Base-by-base conservation (phyloP, 2,329 filamentous ascomycete species). In the Alternaria sp. region DNA sequence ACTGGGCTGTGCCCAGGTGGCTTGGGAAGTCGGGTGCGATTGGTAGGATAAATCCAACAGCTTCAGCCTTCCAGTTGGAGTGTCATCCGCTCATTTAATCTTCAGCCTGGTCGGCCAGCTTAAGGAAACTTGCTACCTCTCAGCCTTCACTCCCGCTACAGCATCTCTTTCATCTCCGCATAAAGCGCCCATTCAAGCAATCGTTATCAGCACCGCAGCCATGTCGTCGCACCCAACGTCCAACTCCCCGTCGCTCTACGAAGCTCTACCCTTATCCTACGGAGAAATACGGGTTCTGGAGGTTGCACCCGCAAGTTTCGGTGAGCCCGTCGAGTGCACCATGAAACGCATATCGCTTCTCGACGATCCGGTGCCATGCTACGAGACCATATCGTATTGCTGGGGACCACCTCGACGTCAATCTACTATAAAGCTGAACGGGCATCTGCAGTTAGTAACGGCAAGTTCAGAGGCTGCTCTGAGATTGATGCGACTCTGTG, bases 311-410 rank as follows among this genome's bases (percentile, higher is more conserved):
- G n/a, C 4, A 4, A 15, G 6, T 30, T 1, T 5, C 3, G 25
- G 14, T 7, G 46, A 5, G 0, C 5, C 4, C 10, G 0, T 49
- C 5, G 6, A 30, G 12, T 33, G 49, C 0, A 33, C 7, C 0
- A 6, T 51, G 28, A 23, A 11, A 7, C 49, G 8, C 28, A 23
- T 51, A 2, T 51, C 49, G 6, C 49, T 51, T 0, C 4, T 21
- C 2, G 1, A 6, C 2, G 0, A 33, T 15, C 12, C 12, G 0
- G 18, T 33, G 2, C 47, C 26, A 23, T 0, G 0, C 8, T 51
- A 33, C 8, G 28, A 51, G 5, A 33, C 49, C 1, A 51, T 51
- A 3, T 37, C 49, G 1, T 51, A 51, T n/a, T 37, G 18, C 5
- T 51, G 49, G 49, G 28, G 18, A 0, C 0, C 14, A 3, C 11